These are phyloP conservation scores for Chaetothyriales sp. DNA, from an alignment of 2,329 filamentous ascomycete species.

Conservation along the genomic window DNA sequence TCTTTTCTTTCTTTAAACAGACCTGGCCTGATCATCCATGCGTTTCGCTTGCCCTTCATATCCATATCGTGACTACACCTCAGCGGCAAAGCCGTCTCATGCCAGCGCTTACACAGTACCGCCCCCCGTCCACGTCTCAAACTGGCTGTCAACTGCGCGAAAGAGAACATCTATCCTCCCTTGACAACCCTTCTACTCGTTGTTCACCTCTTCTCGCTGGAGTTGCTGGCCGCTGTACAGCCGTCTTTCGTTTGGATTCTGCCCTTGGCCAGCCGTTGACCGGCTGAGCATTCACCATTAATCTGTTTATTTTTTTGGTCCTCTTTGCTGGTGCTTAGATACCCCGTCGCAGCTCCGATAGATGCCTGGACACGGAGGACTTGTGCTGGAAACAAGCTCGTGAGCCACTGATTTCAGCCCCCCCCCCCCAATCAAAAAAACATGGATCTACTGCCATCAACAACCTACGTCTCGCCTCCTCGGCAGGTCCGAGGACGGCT, in stretches of 20 bases:
- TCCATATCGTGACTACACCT: neutral
- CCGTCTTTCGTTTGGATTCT: slow-evolving; percentile 1
- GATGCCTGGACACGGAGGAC: neutral
- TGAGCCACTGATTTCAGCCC: slow-evolving; percentile 10
- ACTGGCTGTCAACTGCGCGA: neutral
- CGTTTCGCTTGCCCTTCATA: neutral
- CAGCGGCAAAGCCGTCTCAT: neutral
- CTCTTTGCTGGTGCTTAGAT: neutral
- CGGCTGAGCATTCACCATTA: neutral
- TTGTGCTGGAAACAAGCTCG: slow-evolving; percentile 1
- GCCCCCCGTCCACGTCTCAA: neutral
- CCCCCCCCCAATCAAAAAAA: no score
- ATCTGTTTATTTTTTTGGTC: no score
- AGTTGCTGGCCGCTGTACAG: neutral
- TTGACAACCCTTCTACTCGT: neutral
- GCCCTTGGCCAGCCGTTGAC: neutral
- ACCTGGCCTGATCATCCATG: neutral
- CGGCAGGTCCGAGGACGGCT: slow-evolving; percentile 45
- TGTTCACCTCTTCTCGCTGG: neutral
- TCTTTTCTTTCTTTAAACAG: neutral
- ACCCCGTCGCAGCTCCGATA: neutral
- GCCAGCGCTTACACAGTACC: neutral
- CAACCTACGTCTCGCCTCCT: slow-evolving; percentile 37
- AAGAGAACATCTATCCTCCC: neutral
- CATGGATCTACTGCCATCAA: slow-evolving; percentile 31